Percentiles rank a stretch among this genome's conserved stretches.
phyloP scores from a whole-genome alignment of 202 grass and related monocot genomes.

The Panicum virgatum region DNA sequence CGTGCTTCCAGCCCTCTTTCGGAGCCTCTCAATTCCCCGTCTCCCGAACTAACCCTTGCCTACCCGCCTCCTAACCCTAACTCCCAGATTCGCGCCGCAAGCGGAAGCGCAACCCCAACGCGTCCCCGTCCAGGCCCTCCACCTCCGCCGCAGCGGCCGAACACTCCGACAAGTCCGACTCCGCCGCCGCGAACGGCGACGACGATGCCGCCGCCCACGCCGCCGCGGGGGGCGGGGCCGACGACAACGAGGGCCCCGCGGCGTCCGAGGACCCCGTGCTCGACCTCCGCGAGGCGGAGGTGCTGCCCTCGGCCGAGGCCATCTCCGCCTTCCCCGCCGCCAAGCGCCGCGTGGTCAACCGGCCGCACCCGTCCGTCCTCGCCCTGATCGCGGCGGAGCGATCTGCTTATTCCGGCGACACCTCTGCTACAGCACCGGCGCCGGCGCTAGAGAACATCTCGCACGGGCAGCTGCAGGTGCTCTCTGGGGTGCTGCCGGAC shows the following conservation, averaged over 20 bases:
- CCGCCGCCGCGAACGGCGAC: constrained; percentile 25
- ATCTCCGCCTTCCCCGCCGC: constrained; percentile 63
- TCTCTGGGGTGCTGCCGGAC: constrained; percentile 67
- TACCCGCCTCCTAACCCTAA: constrained; percentile 23
- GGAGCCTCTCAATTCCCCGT: background rate
- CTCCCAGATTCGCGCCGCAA: constrained; percentile 77
- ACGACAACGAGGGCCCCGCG: background rate
- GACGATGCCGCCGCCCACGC: constrained; percentile 28
- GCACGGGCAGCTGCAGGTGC: constrained; percentile 76
- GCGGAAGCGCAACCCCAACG: constrained; percentile 66
- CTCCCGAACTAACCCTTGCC: background rate
- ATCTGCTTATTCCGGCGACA: constrained; percentile 8
- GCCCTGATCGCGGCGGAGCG: constrained; percentile 61
- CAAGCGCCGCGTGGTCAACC: constrained; percentile 60
- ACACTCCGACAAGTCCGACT: constrained; percentile 39
- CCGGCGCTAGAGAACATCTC: constrained; percentile 74
- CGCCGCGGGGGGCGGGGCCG: constrained; percentile 1
- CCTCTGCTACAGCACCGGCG: background rate
- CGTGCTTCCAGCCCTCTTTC: background rate
- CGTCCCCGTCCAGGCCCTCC: constrained; percentile 36
- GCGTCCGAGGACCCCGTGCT: constrained; percentile 39
- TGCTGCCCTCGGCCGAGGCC: constrained; percentile 51
- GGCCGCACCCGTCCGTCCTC: constrained; percentile 68
- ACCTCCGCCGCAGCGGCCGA: constrained; percentile 22
- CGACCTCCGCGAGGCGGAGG: constrained; percentile 59